Evolutionary conservation across 2,329 filamentous ascomycete genomes (phyloP).

Genomic region (Lojkania enalia): DNA sequence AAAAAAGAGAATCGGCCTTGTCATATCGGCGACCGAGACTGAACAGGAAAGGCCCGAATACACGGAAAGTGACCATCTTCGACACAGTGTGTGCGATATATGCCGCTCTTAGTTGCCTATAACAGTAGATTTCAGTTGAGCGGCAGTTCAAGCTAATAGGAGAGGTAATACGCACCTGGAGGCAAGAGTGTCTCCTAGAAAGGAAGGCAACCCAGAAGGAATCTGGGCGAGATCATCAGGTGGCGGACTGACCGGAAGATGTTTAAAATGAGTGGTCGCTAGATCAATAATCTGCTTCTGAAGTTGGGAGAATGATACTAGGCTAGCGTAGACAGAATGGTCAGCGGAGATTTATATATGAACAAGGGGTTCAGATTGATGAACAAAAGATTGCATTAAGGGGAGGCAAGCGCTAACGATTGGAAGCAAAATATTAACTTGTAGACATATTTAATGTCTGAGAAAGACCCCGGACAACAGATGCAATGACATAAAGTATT

Average conservation of each 20-base stretch:
- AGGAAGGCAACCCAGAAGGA: slow-evolving; percentile 57
- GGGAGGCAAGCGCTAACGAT: slow-evolving; percentile 19
- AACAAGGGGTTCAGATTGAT: slow-evolving; percentile 13
- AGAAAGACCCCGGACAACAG: no score
- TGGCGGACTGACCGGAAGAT: slow-evolving; percentile 56
- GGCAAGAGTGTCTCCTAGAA: slow-evolving; percentile 56
- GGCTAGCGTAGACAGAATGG: slow-evolving; percentile 41
- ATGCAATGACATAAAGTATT: slow-evolving; percentile 18
- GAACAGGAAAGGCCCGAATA: slow-evolving; percentile 63
- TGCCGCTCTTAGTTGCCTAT: slow-evolving; percentile 55
- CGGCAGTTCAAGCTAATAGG: no score
- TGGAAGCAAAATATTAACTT: slow-evolving; percentile 8
- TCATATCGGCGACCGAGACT: slow-evolving; percentile 58
- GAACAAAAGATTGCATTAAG: slow-evolving; percentile 32
- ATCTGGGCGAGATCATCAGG: slow-evolving; percentile 56
- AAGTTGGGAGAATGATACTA: slow-evolving; percentile 57
- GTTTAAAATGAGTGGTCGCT: slow-evolving; percentile 56
- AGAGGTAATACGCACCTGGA: slow-evolving; percentile 41
- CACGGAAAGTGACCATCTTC: slow-evolving; percentile 58
- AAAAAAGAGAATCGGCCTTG: slow-evolving; percentile 60
- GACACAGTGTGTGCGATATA: slow-evolving; percentile 61
- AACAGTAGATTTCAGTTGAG: slow-evolving; percentile 2
- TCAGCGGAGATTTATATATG: slow-evolving; percentile 21
- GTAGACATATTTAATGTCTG: slow-evolving; percentile 9
- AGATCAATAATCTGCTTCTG: slow-evolving; percentile 56